phyloP scores from a whole-genome alignment of 192 early-diverging fungal species.

The Umbelopsis sp. region DNA sequence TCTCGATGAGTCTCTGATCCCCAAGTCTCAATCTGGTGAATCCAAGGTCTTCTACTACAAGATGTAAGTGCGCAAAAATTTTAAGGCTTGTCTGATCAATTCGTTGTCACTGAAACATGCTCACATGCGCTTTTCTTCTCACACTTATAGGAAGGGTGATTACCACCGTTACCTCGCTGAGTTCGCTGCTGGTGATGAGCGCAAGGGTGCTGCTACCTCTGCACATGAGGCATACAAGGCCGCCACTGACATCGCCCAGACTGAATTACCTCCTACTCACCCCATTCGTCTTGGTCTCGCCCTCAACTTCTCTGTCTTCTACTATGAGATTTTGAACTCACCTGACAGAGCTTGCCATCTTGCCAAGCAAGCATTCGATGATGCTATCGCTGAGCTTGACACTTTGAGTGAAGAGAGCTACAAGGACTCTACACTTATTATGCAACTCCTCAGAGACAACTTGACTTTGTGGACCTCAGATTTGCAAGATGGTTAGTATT shows the following conservation, averaged over 20 bases:
- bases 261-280: slow-evolving; percentile 95
- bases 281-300: slow-evolving; percentile 98
- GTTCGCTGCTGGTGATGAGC: slow-evolving; percentile 86
- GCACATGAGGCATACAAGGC: slow-evolving; percentile 95
- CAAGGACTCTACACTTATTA: slow-evolving; percentile 99
- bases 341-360: slow-evolving; percentile 97
- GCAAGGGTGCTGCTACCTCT: slow-evolving; percentile 78
- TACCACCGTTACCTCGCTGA: slow-evolving; percentile 99
- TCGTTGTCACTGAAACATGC: slow-evolving; percentile 6
- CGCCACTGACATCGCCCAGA: slow-evolving; percentile 94
- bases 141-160: slow-evolving; percentile 86
- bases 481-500: slow-evolving; percentile 76
- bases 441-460: slow-evolving; percentile 99
- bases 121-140: slow-evolving; percentile 4
- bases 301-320: slow-evolving; percentile 99
- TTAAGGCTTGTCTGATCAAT: slow-evolving; percentile 9
- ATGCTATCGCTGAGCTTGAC: slow-evolving; percentile 98
- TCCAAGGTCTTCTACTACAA: slow-evolving; percentile 99
- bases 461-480: slow-evolving; percentile 99
- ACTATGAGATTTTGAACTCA: slow-evolving; percentile 98
- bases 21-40: slow-evolving; percentile 90
- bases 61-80: slow-evolving; percentile 72
- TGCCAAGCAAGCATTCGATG: slow-evolving; percentile 97
- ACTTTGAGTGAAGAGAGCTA: slow-evolving; percentile 98
- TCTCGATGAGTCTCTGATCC: slow-evolving; percentile 88